These are phyloP conservation scores for Volvox carteri DNA, from an alignment of 163 green algal genomes.

Conservation along the genomic window DNA sequence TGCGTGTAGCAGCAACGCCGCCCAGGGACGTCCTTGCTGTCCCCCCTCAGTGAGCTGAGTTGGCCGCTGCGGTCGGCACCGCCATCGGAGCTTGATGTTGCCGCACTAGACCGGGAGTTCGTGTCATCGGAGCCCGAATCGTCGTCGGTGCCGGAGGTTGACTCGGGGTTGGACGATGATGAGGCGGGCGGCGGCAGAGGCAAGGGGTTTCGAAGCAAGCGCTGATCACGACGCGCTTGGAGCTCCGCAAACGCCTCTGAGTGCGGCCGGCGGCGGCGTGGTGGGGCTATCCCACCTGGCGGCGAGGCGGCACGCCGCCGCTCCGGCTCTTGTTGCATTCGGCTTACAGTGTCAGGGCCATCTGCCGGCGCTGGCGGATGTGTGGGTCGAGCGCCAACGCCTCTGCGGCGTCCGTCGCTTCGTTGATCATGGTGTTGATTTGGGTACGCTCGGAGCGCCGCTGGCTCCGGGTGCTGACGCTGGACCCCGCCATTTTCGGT, in stretches of 20 bases:
- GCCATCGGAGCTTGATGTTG: too few species aligned
- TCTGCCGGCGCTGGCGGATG: too few species aligned
- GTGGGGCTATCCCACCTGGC: too few species aligned
- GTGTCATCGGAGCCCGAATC: background rate
- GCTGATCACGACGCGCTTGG: conserved; percentile 7
- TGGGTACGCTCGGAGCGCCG: background rate
- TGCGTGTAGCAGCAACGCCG: too few species aligned
- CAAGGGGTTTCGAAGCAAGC: background rate
- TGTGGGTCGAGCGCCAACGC: background rate
- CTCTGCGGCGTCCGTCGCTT: background rate
- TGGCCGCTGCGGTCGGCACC: too few species aligned
- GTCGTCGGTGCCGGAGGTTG: background rate
- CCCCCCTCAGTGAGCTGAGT: too few species aligned
- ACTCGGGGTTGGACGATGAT: background rate
- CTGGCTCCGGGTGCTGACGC: background rate
- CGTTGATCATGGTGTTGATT: background rate
- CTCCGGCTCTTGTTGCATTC: too few species aligned
- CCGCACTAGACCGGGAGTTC: too few species aligned
- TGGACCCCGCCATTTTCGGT: background rate
- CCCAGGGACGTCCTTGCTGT: too few species aligned
- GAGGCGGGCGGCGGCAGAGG: background rate
- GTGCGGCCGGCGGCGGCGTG: background rate
- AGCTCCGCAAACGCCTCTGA: conserved; percentile 19
- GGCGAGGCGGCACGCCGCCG: too few species aligned
- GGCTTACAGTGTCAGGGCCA: too few species aligned